A percentile compares a stretch with the other conserved stretches of the same genome.
phyloP scores from a whole-genome alignment of 2,329 filamentous ascomycete genomes.

The Alternaria sp. region DNA sequence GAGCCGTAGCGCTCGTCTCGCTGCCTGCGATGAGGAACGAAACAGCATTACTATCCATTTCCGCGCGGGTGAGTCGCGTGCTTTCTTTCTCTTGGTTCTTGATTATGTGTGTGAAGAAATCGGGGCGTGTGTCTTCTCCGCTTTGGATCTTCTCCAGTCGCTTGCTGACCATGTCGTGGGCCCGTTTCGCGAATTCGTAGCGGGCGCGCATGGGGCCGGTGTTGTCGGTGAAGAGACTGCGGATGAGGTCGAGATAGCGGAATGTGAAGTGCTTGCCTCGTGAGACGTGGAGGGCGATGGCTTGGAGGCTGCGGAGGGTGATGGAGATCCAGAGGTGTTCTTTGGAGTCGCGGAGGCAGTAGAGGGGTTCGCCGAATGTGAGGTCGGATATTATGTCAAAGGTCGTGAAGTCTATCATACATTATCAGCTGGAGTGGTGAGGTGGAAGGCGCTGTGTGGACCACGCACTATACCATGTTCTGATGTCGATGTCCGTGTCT shows the following conservation, averaged over 20 bases:
- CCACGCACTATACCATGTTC: slow-evolving; percentile 35
- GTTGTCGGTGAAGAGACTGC: slow-evolving; percentile 18
- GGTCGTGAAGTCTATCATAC: not conserved
- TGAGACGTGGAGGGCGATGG: slow-evolving; percentile 15
- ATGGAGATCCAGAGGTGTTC: slow-evolving; percentile 40
- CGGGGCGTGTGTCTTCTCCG: slow-evolving; percentile 16
- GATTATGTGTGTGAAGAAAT: slow-evolving; percentile 37
- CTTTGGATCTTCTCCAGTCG: slow-evolving; percentile 24
- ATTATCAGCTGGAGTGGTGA: not conserved
- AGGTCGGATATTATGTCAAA: slow-evolving; percentile 41
- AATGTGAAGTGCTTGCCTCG: slow-evolving; percentile 27
- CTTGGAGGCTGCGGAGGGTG: slow-evolving; percentile 18
- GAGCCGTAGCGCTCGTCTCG: slow-evolving; percentile 56
- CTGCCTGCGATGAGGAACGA: slow-evolving; percentile 51
- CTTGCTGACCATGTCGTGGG: slow-evolving; percentile 20
- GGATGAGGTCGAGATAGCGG: slow-evolving; percentile 19
- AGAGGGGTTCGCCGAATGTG: slow-evolving; percentile 39
- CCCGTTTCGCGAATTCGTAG: slow-evolving; percentile 21
- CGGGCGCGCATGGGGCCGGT: slow-evolving; percentile 10
- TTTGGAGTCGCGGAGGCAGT: slow-evolving; percentile 36
- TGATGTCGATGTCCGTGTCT: slow-evolving; percentile 27
- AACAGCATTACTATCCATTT: slow-evolving; percentile 45
- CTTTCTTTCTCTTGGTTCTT: slow-evolving; percentile 23
- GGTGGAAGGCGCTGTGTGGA: not conserved
- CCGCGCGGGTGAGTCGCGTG: slow-evolving; percentile 28